phyloP scores from a whole-genome alignment of 2,329 filamentous ascomycete genomes.

The Penicillium rolfsii region DNA sequence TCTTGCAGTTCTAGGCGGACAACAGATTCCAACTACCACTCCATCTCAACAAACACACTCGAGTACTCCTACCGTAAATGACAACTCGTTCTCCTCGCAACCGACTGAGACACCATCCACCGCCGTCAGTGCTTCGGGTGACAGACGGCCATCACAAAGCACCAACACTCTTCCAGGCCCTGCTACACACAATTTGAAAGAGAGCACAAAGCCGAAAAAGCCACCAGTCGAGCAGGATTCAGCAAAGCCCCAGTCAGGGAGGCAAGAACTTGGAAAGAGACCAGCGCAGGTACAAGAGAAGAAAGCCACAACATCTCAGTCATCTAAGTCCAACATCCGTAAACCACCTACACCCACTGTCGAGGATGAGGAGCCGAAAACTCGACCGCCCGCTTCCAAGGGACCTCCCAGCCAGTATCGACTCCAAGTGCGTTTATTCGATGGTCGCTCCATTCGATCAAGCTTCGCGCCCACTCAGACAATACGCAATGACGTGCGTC shows the following conservation, averaged over 20 bases:
- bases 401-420: constrained; percentile 52
- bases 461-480: constrained; percentile 69
- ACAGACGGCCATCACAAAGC: constrained; percentile 12
- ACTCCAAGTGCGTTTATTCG: constrained; percentile 79
- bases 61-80: constrained; percentile 3
- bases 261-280: constrained; percentile 68
- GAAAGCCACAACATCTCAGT: constrained; percentile 14
- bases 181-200: constrained; percentile 37
- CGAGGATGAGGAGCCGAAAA: constrained; percentile 17
- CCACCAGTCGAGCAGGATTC: constrained; percentile 38
- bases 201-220: neutral
- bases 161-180: constrained; percentile 36
- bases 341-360: constrained; percentile 13
- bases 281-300: constrained; percentile 64
- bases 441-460: constrained; percentile 76
- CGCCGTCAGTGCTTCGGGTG: constrained; percentile 16
- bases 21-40: constrained; percentile 6
- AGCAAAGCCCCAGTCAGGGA: constrained; percentile 61
- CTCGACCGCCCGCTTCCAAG: constrained; percentile 20
- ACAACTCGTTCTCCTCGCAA: constrained; percentile 6
- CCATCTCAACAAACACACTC: constrained; percentile 11
- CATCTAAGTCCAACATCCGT: constrained; percentile 6
- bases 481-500: constrained; percentile 68
- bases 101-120: constrained; percentile 7
- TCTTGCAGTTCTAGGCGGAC: constrained; percentile 45